Percentiles rank a stretch among this genome's conserved stretches.
These are phyloP conservation scores for Amylostereum areolatum DNA, from an alignment of 1,284 basidiomycete species.

Conservation along the genomic window DNA sequence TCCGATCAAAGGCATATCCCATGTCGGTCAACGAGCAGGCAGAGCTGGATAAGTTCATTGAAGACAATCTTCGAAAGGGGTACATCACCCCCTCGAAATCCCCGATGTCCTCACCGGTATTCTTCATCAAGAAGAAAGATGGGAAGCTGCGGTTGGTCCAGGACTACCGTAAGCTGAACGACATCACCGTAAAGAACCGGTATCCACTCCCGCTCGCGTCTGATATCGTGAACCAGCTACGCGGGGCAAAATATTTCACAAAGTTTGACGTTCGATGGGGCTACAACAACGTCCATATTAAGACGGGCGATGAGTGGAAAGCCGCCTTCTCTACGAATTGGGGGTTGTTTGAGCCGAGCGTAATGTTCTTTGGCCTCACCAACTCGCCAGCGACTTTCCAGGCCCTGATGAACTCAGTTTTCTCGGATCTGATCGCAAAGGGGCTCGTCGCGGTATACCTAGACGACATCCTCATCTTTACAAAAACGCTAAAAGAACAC, in stretches of 20 bases:
- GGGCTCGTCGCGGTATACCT: background rate
- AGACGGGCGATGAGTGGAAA: conserved; percentile 7
- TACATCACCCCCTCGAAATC: conserved; percentile 31
- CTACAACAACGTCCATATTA: conserved; percentile 8
- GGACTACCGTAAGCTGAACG: conserved; percentile 39
- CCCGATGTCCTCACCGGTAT: conserved; percentile 30
- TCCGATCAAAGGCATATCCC: conserved; percentile 17
- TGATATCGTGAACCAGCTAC: conserved; percentile 2
- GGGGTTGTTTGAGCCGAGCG: conserved; percentile 3
- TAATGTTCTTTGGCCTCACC: conserved; percentile 2
- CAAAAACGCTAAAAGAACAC: background rate
- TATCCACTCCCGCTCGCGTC: conserved; percentile 6
- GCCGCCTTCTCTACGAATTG: conserved; percentile 6
- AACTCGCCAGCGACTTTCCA: background rate
- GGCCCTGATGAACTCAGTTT: background rate
- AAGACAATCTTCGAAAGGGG: conserved; percentile 28
- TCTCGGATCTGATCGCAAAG: background rate
- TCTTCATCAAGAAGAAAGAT: conserved; percentile 45
- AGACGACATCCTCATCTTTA: conserved; percentile 1
- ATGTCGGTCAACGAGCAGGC: conserved; percentile 26
- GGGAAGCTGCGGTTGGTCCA: conserved; percentile 31
- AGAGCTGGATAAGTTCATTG: conserved; percentile 27
- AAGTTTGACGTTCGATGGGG: conserved; percentile 6
- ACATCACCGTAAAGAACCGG: conserved; percentile 7
- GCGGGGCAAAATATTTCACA: background rate